Base-by-base conservation (phyloP, 495 filamentous ascomycete genomes). In the Pseudoneurospora amorphoporcata region DNA sequence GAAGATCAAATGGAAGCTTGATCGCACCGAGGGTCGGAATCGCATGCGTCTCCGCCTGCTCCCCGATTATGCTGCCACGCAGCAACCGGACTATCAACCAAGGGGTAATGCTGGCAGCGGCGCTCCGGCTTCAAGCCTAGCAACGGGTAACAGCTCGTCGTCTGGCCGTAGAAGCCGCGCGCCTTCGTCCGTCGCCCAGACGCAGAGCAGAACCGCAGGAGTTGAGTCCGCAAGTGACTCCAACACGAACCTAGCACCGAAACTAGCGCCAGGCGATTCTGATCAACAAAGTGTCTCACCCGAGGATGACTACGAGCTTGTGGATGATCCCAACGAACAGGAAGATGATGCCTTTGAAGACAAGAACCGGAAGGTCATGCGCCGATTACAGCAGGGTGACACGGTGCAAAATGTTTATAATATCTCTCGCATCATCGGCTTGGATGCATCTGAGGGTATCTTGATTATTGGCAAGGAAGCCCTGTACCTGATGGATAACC, bases 331-430 rank as follows among this genome's bases (percentile, higher is more conserved):
- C 0, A 87, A 88, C 75, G 94, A 97, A 72, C 88, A 88, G n/a
- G 89, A 92, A 68, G 87, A 92, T 17, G 95, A 96, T 71, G 90
- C 89, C 12, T 97, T 93, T 76, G 95, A 98, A 81, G 95, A 99
- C 78, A 98, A 97, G 83, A 98, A 99, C 77, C 86, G 95, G 17
- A 98, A 96, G 81, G 95, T 99, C 68, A 94, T 98, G 92, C 86
- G 95, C 72, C 97, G 93, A 75, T 86, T 99, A 14, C 92, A 97
- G 73, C 91, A 92, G 40, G 93, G 93, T 6, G 95, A 99, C 76
- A 86, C 92, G 70, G 94, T 99, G n/a, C 92, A 97, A 77, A 90
- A 91, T 75, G 93, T 97, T 8, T 95, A 92, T 84, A 99, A 99
- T 77, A 89, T 97, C 72, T 98, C 95, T 58, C 89, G 96, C 9